Base-by-base conservation (phyloP, 306 rosid genomes). In the Crataegus laevigata region DNA sequence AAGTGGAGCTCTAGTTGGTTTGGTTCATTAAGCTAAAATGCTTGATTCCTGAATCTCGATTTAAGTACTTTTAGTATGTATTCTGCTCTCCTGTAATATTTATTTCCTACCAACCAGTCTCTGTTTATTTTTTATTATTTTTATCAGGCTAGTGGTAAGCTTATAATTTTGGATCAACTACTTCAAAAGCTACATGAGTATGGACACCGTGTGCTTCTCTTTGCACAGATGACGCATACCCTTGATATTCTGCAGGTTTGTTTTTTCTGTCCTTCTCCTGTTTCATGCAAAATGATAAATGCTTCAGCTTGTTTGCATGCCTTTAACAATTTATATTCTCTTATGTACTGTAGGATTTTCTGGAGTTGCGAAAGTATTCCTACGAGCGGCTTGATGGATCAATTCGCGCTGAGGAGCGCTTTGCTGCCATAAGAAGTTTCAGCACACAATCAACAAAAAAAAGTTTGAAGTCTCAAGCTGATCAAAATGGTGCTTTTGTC, bases 321-420 rank as follows among this genome's bases (percentile, higher is more conserved):
- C 15, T 24, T 70, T 68, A 67, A 77, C 60, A 50, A 70, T 71
- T 76, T 22, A 64, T 77, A 61, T 69, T 59, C 58, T 68, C 51
- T 75, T 32, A 68, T 77, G 62, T 67, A 63, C 76, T 65, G n/a
- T 78, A 94, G 98, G 97, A 94, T 74, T 91, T 79, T 84, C 57
- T 94, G 76, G 97, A 94, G 88, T 78, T 94, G 64, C 84, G 91
- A 25, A 88, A 85, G 45, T 91, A 90, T 86, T 91, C 98, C 24
- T 94, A 91, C 57, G 96, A 88, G 82, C 98, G 97, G 76, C 98
- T 94, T 78, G 98, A 94, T 87, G 98, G 98, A 75, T 94, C 98
- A 52, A 66, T 94, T 75, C 91, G 98, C 69, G 98, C 98, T 29
- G 98, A 94, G 90, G 98, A 94, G 87, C 93, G 98, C 38, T 94